phyloP scores from a whole-genome alignment of 805 yeast species.

The Lachancea fermentati region DNA sequence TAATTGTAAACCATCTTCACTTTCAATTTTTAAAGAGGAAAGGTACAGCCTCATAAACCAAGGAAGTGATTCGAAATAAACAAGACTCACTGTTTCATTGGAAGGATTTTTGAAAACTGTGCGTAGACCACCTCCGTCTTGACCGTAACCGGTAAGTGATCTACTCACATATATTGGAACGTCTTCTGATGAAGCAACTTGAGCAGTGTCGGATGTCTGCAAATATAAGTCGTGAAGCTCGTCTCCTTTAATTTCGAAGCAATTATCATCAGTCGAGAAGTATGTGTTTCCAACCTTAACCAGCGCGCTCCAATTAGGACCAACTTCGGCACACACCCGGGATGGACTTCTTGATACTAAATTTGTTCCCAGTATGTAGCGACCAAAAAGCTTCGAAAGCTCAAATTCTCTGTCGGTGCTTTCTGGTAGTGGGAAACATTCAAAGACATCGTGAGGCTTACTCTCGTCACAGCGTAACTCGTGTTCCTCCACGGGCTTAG shows the following conservation, averaged over 20 bases:
- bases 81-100: conserved; percentile 40
- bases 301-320: conserved; percentile 44
- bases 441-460: conserved; percentile 54
- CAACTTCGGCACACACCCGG: conserved; percentile 35
- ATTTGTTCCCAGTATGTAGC: conserved; percentile 57
- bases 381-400: conserved; percentile 66
- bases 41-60: conserved; percentile 88
- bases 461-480: conserved; percentile 66
- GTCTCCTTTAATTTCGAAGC: conserved; percentile 32
- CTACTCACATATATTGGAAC: conserved; percentile 76
- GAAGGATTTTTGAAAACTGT: conserved; percentile 70
- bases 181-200: conserved; percentile 33
- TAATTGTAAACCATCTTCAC: conserved; percentile 17
- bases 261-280: conserved; percentile 33
- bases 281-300: conserved; percentile 26
- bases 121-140: conserved; percentile 85
- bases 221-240: conserved; percentile 27
- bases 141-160: conserved; percentile 87
- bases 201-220: conserved; percentile 41
- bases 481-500: conserved; percentile 69
- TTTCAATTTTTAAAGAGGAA: conserved; percentile 51
- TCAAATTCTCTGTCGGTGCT: conserved; percentile 41
- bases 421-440: conserved; percentile 75
- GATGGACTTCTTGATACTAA: conserved; percentile 44
- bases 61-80: conserved; percentile 78